Evolutionary conservation across 108 stramenopile species (phyloP), one percentile per base, ranked within the genome.

Genomic region (Pseudonitzschia multiseries): DNA sequence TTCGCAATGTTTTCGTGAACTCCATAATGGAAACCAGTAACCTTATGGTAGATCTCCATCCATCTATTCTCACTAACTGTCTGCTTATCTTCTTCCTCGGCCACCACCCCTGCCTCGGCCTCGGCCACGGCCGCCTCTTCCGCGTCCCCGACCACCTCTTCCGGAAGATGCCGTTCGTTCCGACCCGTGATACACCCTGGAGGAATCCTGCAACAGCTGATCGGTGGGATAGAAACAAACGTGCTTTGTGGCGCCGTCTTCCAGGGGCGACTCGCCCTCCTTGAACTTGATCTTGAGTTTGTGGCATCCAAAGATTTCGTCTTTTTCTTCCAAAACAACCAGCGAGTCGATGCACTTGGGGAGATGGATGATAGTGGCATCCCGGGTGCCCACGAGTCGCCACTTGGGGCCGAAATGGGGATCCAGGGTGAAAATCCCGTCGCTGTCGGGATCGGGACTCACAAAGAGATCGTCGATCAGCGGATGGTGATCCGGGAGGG

Each of bases 391-490:
- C 27, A 92, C 90, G 13, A 95, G 62, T 17, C 91, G 75, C 94
- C 94, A 95, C 59, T 92, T 93, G 9, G 0, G 91, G 88, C 12
- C 92, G 89, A 69, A 91, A 72, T 42, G 88, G 92, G 8, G 90
- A 64, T 96, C 94, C 26, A 96, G 40, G 57, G 91, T 89, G 27
- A 96, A 84, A 41, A 93, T 90, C 21, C 94, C 94, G 73, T 92
- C 84, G 71, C 84, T 81, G 62, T 96, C 94, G 26, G 92, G 92
- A 81, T 96, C 94, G 12, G 86, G 87, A 57, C 81, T 81, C 12
- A 96, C 89, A 20, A 87, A 89, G 69, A 90, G 73, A 59, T 96
- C 94, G 43, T 87, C 83, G 65, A 96, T 90, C 65, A 89, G 69
- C 14, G 94, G 94, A 64, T 93, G 92, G 4, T 82, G 62, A 71